Base-by-base conservation (phyloP, 257 asterid species). In the Coffea canephora region DNA sequence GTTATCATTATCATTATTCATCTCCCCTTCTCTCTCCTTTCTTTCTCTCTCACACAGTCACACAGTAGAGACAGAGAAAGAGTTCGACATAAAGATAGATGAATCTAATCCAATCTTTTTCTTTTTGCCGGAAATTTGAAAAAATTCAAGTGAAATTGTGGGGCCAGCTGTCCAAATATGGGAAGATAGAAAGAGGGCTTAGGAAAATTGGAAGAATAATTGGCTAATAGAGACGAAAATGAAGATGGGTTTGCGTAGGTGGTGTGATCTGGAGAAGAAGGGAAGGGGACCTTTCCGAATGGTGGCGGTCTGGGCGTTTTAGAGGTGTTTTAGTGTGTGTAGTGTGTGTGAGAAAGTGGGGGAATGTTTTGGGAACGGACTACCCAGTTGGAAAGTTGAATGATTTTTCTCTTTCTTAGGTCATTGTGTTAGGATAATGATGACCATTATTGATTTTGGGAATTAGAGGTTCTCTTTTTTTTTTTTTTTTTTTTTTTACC, bases 221-320 rank as follows among this genome's bases (percentile, higher is more conserved):
- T 50, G 8, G 59, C 39, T 23, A 57, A 55, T 8, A 57, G 69
- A 65, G 75, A 75, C 61, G 73, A 67, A 49, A 79, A 73, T 43
- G 82, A 65, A 75, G 72, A 50, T 23, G 74, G 83, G 67, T 16
- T 2, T 67, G 15, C 19, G 82, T 79, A 77, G 21, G 65, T 0
- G 34, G 34, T 83, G 84, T 84, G 92, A 87, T 90, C 89, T 83
- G 89, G 74, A 48, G 81, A 57, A 62, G 86, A 79, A 82, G 80
- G 87, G 70, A 75, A 76, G 88, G 55, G 52, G 25, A 13, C 57
- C 36, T 55, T 48, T 49, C 8, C 41, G 41, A 34, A 45, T 43
- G 87, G 81, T 86, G 81, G 89, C 84, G 85, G 90, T 86, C 87
- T 88, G 81, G 90, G 86, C 82, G 87, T 79, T 80, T 87, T 83